These are phyloP conservation scores for Malus hybrid DNA, from an alignment of 331 rosid species.

Conservation along the genomic window DNA sequence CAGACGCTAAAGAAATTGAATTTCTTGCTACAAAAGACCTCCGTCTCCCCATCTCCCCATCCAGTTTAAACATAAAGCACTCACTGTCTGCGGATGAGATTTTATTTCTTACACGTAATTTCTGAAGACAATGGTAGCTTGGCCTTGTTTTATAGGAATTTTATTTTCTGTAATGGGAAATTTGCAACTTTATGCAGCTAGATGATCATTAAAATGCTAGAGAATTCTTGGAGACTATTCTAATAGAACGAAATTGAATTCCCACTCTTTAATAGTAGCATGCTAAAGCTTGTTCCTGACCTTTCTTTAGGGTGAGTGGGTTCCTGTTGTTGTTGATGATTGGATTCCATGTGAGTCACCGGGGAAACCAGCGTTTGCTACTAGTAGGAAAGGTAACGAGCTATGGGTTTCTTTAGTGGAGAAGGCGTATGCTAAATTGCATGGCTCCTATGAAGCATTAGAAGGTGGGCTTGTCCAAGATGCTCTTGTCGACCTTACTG, in stretches of 20 bases:
- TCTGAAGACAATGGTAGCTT: background rate
- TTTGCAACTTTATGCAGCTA: background rate
- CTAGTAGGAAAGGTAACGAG: constrained; percentile 86
- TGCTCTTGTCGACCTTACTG: constrained; percentile 99
- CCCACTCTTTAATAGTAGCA: background rate
- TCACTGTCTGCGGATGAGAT: background rate
- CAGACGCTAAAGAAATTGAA: background rate
- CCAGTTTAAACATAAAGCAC: background rate
- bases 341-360: constrained; percentile 97
- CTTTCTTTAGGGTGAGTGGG: constrained; percentile 86
- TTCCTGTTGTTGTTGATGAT: constrained; percentile 97
- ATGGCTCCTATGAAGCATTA: constrained; percentile 95
- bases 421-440: constrained; percentile 99
- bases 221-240: background rate
- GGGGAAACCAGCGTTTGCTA: constrained; percentile 96
- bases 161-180: background rate
- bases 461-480: constrained; percentile 99
- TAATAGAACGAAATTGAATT: background rate
- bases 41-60: background rate
- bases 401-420: constrained; percentile 97
- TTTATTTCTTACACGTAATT: too few species aligned
- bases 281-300: constrained; percentile 14
- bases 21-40: background rate
- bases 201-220: background rate
- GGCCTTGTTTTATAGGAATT: background rate